Evolutionary conservation across 2,329 filamentous ascomycete genomes (phyloP).

Genomic region (Hymenoscyphus scutula): DNA sequence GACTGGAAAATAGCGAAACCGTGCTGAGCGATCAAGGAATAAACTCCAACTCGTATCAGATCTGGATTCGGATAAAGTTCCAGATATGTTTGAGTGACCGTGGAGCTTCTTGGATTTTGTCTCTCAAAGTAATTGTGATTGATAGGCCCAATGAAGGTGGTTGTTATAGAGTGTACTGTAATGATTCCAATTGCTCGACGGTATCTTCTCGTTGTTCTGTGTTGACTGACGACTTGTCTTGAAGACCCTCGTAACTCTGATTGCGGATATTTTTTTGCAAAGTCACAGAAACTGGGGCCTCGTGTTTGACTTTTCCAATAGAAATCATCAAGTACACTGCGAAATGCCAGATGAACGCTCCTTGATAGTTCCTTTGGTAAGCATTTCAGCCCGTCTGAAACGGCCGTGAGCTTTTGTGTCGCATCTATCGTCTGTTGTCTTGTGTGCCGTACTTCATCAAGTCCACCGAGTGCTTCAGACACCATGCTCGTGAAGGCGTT

Average conservation of each 20-base stretch:
- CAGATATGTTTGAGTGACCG: not conserved
- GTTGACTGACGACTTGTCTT: not conserved
- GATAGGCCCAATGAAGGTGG: not conserved
- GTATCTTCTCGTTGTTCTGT: not conserved
- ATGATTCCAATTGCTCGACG: not conserved
- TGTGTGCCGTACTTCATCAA: not conserved
- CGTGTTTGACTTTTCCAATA: not conserved
- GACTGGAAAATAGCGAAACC: not conserved
- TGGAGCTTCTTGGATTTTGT: not conserved
- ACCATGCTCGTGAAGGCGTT: slow-evolving; percentile 1
- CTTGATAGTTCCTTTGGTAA: not conserved
- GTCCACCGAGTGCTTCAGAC: not conserved
- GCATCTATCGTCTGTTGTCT: not conserved
- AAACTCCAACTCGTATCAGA: not conserved
- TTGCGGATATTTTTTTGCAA: not conserved
- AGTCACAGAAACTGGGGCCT: not conserved
- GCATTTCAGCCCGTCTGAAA: not conserved
- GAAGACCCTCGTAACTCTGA: not conserved
- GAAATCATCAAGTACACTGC: not conserved
- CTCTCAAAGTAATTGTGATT: not conserved
- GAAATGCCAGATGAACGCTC: not conserved
- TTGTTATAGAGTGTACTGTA: not conserved
- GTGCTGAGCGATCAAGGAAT: not conserved
- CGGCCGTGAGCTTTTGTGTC: not conserved
- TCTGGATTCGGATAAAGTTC: not conserved